Percentiles rank a stretch among this genome's conserved stretches.
Conservation (phyloP, 352 stramenopile genomes). For the Pythium monospermum region DNA sequence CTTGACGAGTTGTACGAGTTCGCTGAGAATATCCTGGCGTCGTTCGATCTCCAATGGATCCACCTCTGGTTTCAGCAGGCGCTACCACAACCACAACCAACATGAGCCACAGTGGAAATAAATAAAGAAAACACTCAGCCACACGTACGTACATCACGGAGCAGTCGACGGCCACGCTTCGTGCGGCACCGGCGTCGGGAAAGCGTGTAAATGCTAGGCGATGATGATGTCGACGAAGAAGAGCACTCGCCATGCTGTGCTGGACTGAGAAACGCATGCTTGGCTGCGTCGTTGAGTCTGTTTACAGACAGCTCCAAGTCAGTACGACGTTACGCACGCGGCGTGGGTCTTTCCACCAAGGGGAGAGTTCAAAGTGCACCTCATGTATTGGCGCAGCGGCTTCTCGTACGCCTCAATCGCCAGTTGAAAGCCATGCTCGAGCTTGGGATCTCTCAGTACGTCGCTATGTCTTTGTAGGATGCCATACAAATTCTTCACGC, state of each 20-base stretch:
- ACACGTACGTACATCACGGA: not conserved
- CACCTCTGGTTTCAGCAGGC: slow-evolving; percentile 2
- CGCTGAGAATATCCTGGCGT: slow-evolving; percentile 4
- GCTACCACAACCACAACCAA: not conserved
- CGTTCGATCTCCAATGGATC: not conserved
- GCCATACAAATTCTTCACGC: not conserved
- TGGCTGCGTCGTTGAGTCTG: too few species aligned
- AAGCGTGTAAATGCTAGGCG: too few species aligned
- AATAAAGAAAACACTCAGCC: too few species aligned
- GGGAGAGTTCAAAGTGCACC: not conserved
- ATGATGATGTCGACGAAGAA: too few species aligned
- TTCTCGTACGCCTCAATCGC: not conserved
- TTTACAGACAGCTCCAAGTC: too few species aligned
- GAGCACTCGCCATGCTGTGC: too few species aligned
- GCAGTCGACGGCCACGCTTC: not conserved
- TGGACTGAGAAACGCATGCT: too few species aligned
- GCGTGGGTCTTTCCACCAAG: not conserved
- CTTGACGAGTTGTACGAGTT: not conserved
- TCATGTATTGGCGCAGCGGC: slow-evolving; percentile 9
- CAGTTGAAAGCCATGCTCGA: slow-evolving; percentile 9
- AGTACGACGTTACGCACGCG: too few species aligned
- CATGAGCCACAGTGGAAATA: too few species aligned
- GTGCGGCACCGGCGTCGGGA: not conserved
- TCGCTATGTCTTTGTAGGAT: not conserved
- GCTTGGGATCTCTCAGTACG: slow-evolving; percentile 1